Evolutionary conservation across 352 stramenopile species (phyloP).

Genomic region (Phytophthora fragariaefolia): DNA sequence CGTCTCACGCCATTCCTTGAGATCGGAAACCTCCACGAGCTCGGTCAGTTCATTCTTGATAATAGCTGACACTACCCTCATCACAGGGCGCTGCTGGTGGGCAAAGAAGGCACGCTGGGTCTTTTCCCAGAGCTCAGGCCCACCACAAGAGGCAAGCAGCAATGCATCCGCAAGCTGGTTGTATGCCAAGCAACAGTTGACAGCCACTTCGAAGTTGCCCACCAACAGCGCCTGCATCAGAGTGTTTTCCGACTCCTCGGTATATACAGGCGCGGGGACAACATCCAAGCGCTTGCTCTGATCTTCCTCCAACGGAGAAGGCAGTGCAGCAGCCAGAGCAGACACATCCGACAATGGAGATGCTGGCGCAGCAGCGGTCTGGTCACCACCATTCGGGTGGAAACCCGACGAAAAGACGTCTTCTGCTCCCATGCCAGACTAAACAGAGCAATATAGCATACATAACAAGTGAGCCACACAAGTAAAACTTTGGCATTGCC

Average conservation of each 20-base stretch:
- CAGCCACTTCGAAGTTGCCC: slow-evolving; percentile 98
- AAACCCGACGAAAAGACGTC: slow-evolving; percentile 83
- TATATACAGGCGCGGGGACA: slow-evolving; percentile 76
- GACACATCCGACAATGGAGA: slow-evolving; percentile 59
- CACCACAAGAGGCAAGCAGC: slow-evolving; percentile 93
- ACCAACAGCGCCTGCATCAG: slow-evolving; percentile 97
- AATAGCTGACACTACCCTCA: slow-evolving; percentile 96
- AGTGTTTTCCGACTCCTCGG: slow-evolving; percentile 90
- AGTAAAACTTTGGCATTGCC: slow-evolving; percentile 4
- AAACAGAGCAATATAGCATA: slow-evolving; percentile 18
- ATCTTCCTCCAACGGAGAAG: slow-evolving; percentile 62
- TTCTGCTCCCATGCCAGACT: slow-evolving; percentile 68
- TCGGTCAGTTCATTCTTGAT: slow-evolving; percentile 94
- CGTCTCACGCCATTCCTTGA: slow-evolving; percentile 97
- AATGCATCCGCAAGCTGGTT: slow-evolving; percentile 97
- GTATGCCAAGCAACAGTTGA: slow-evolving; percentile 97
- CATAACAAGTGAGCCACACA: slow-evolving; percentile 10
- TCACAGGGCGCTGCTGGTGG: slow-evolving; percentile 91
- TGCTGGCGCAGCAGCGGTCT: slow-evolving; percentile 30
- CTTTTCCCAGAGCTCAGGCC: slow-evolving; percentile 95
- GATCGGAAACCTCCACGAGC: slow-evolving; percentile 89
- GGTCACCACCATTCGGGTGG: slow-evolving; percentile 48
- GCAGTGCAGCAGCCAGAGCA: slow-evolving; percentile 53
- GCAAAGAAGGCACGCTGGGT: slow-evolving; percentile 96
- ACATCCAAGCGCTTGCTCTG: slow-evolving; percentile 77